Percentiles rank a stretch among this genome's conserved stretches.
Evolutionary conservation across 1,139 yeast species (phyloP).

Genomic region (Debaryomyces subglobosus): DNA sequence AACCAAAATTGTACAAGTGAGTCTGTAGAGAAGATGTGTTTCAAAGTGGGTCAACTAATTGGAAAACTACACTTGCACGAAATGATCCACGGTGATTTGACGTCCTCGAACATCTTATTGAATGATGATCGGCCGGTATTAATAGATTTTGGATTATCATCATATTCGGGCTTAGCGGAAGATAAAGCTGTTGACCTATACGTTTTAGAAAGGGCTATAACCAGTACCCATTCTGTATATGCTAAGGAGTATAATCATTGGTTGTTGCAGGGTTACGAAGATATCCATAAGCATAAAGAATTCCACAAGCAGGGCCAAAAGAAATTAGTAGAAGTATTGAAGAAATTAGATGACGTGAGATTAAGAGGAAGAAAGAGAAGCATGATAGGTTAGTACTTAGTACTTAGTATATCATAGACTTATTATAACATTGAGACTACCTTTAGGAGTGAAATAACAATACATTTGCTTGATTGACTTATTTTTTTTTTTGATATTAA

Average conservation of each 20-base stretch:
- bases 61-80: constrained; percentile 76
- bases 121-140: constrained; percentile 53
- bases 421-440: background rate
- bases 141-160: constrained; percentile 90
- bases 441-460: background rate
- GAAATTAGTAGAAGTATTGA: constrained; percentile 57
- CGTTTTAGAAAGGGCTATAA: constrained; percentile 88
- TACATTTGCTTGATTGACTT: too few relatives aligned
- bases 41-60: constrained; percentile 65
- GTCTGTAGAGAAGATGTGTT: constrained; percentile 46
- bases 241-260: constrained; percentile 67
- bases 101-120: constrained; percentile 83
- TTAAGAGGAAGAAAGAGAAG: constrained; percentile 93
- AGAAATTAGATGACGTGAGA: constrained; percentile 80
- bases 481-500: background rate
- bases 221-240: constrained; percentile 84
- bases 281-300: constrained; percentile 35
- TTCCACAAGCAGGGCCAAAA: constrained; percentile 32
- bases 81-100: constrained; percentile 92
- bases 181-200: constrained; percentile 96
- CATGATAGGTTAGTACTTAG: constrained; percentile 70
- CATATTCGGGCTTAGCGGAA: constrained; percentile 77
- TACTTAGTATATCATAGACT: background rate
- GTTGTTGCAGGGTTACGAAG: constrained; percentile 73
- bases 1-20: constrained; percentile 30